Evolutionary conservation across 2,329 filamentous ascomycete species (phyloP), one percentile per base, ranked within the genome.

Genomic region (Seiridium unicorne): DNA sequence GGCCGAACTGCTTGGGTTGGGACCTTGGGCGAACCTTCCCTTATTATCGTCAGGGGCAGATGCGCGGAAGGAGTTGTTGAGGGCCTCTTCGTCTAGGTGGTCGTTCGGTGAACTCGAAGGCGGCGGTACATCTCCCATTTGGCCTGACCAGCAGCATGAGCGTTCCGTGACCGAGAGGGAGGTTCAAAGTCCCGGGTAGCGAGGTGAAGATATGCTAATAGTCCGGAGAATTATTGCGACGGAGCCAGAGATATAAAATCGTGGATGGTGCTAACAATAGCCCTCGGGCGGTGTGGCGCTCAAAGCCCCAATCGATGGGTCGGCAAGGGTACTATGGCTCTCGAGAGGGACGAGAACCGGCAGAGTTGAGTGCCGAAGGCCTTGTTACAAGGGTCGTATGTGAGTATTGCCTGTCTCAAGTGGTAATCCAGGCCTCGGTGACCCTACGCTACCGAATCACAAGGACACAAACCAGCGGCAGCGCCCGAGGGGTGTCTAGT

Each of bases 61-160:
- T 63, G 67, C 68, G 44, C 55, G 55, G 11, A 35, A 46, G n/a
- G 56, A 40, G 53, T 51, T 65, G 60, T 54, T 66, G 59, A 61
- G 65, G 54, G 46, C 63, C 58, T 60, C 62, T 31, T 47, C 57
- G 26, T 56, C 57, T 34, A 62, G 56, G 59, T 63, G 61, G 48
- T 64, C 68, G 51, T 60, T 60, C 51, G 61, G 61, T 55, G 61
- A 57, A 47, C 54, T 62, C 49, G 64, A 57, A 38, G 65, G 53
- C 59, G 69, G 61, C 60, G 68, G 65, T 65, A 68, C 63, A 69
- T 74, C 73, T 68, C 73, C 72, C 74, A 77, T 76, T 69, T 63
- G 62, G 57, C 47, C 55, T 48, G 44, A 31, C 38, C 38, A 58
- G 26, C 38, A 58, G 34, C 55, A 55, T 40, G 44, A 26, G 42